Evolutionary conservation across 257 asterid genomes (phyloP), one percentile per base, ranked within the genome.

Genomic region (Gentiana dahurica): DNA sequence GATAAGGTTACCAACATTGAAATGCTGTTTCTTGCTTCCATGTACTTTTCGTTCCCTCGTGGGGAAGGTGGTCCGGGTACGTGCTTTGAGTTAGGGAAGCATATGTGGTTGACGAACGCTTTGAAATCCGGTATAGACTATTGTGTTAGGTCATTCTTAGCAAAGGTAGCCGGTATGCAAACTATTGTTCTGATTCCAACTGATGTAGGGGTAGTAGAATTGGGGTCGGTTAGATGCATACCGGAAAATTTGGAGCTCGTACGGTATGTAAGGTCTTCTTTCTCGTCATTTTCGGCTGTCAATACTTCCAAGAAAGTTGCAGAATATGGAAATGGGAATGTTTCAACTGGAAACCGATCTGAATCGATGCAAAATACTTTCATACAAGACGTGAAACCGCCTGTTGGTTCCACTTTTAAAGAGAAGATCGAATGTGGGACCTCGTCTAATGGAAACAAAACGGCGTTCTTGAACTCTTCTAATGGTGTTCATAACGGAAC

Each of bases 1-100:
- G 98, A 92, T 73, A 81, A 75, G 78, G 95, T 92, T 49, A 92
- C 98, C 0, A 95, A 92, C 65, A 85, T 90, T 5, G 98, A 92
- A 73, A 79, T 92, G 95, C 88, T 92, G 75, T 92, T 92, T 60
- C 85, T 92, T 3, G 97, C 97, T 0, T 92, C 98, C 1, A 92
- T 92, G 98, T 92, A 92, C 75, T 92, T 92, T 24, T 81, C 85
- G 51, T 92, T 92, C 51, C 89, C 94, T 11, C 60, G 72, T 56
- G 95, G 94, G 8, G 81, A 75, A 76, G 98, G 94, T 41, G 98
- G 97, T 15, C 98, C 98, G 0, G 95, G 97, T 12, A 81, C 65
- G 61, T 81, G 94, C 60, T 92, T 78, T 56, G 83, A 75, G 49
- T 80, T 85, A 0, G 72, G 84, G 51, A 83, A 75, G 77, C 84